phyloP scores from a whole-genome alignment of 1,139 yeast genomes.

The Wickerhamiella infanticola region DNA sequence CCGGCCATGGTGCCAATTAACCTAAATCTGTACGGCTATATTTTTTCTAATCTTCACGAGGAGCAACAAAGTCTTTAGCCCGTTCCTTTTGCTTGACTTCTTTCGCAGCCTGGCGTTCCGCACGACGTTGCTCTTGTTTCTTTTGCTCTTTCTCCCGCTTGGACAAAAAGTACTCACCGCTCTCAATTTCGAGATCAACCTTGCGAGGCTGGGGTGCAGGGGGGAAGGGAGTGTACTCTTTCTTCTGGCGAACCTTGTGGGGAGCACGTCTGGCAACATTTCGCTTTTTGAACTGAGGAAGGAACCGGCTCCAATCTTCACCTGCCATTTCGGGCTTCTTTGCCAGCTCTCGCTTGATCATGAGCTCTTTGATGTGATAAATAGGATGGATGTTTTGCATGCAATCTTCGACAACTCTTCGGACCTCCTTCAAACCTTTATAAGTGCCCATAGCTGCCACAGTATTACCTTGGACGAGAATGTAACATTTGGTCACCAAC shows the following conservation, averaged over 20 bases:
- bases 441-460: slow-evolving; percentile 96
- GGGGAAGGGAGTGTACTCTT: slow-evolving; percentile 97
- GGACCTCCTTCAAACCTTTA: slow-evolving; percentile 79
- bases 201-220: slow-evolving; percentile 95
- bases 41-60: slow-evolving; percentile 38
- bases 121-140: slow-evolving; percentile 62
- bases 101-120: slow-evolving; percentile 57
- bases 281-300: slow-evolving; percentile 94
- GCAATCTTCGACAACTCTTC: slow-evolving; percentile 94
- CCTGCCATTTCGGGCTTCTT: slow-evolving; percentile 89
- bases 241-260: slow-evolving; percentile 42
- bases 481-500: slow-evolving; percentile 80
- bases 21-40: slow-evolving; percentile 1
- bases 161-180: slow-evolving; percentile 95
- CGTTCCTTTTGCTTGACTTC: slow-evolving; percentile 54
- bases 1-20: slow-evolving; percentile 26
- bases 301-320: slow-evolving; percentile 94
- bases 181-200: slow-evolving; percentile 91
- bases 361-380: slow-evolving; percentile 87
- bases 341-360: slow-evolving; percentile 91
- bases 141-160: slow-evolving; percentile 64
- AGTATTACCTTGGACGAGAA: slow-evolving; percentile 92
- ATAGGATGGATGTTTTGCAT: slow-evolving; percentile 95
- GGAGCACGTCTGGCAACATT: slow-evolving; percentile 91
- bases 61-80: slow-evolving; percentile 69